These are phyloP conservation scores for Lenwebbia sp. DNA, from an alignment of 345 rosid genomes.

Conservation along the genomic window DNA sequence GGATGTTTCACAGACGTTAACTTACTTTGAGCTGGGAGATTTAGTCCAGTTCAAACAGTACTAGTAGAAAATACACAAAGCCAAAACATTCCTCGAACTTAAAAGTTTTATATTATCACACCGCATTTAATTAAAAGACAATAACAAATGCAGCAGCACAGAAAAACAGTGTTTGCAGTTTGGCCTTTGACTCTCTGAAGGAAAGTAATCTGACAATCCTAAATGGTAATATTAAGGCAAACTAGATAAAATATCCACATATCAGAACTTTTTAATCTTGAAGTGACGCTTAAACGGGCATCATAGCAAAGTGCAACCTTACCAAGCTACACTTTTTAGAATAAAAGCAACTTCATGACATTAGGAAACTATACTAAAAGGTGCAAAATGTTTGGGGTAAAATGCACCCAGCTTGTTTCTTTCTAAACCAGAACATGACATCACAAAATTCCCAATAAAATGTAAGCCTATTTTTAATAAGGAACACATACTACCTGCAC, in stretches of 20 bases:
- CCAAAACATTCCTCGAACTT: no score
- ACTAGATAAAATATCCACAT: not conserved
- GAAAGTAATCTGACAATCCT: not conserved
- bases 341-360: not conserved
- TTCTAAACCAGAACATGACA: not conserved
- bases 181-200: not conserved
- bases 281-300: not conserved
- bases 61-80: no score
- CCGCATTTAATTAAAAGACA: no score
- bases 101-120: no score
- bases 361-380: not conserved
- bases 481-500: constrained; percentile 45
- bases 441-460: not conserved
- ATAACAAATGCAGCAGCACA: no score
- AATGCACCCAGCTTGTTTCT: not conserved
- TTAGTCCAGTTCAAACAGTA: no score
- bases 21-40: no score
- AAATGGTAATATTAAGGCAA: not conserved
- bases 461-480: not conserved
- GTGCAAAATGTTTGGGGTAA: not conserved
- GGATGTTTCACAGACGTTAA: no score
- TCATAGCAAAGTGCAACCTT: not conserved
- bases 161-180: not conserved
- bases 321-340: not conserved
- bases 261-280: not conserved